A percentile compares a stretch with the other conserved stretches of the same genome.
Evolutionary conservation across 192 early-diverging fungal species (phyloP).

Genomic region (Coemansia sp.): DNA sequence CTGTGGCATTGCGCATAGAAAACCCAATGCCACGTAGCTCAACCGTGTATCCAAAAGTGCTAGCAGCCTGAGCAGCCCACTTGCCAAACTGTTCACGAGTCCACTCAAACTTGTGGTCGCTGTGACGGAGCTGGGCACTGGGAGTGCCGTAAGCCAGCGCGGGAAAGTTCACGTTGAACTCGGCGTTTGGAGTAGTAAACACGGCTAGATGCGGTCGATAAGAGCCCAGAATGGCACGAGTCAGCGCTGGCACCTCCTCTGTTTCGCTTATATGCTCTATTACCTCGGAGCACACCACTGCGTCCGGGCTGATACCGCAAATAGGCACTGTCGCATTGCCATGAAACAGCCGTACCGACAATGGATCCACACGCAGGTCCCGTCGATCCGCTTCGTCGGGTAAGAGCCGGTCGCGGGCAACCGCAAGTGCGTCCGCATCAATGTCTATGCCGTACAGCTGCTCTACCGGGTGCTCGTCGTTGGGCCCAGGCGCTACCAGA

Average conservation of each 20-base stretch:
- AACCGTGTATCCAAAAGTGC: conserved; percentile 63
- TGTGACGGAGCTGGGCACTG: conserved; percentile 64
- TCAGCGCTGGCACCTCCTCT: conserved; percentile 57
- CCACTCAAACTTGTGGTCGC: conserved; percentile 96
- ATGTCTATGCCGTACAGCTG: conserved; percentile 74
- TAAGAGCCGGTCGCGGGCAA: conserved; percentile 53
- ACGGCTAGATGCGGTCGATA: conserved; percentile 70
- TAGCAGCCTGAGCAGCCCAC: conserved; percentile 65
- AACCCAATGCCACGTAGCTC: conserved; percentile 39
- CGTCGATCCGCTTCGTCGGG: conserved; percentile 61
- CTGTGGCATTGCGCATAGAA: conserved; percentile 33
- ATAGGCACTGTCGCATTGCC: conserved; percentile 49
- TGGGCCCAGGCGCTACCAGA: conserved; percentile 53
- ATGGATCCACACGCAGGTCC: conserved; percentile 58
- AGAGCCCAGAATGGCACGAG: conserved; percentile 59
- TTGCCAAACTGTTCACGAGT: conserved; percentile 77
- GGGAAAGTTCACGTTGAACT: conserved; percentile 88
- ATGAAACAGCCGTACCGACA: conserved; percentile 65
- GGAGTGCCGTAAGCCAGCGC: conserved; percentile 70
- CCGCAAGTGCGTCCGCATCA: conserved; percentile 36
- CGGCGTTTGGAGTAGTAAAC: conserved; percentile 81
- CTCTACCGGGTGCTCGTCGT: conserved; percentile 54
- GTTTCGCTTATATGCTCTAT: conserved; percentile 75
- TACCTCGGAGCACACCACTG: conserved; percentile 78
- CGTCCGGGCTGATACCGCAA: conserved; percentile 54